phyloP scores from a whole-genome alignment of 73 alveolate genomes.

The Urostyla sp. region DNA sequence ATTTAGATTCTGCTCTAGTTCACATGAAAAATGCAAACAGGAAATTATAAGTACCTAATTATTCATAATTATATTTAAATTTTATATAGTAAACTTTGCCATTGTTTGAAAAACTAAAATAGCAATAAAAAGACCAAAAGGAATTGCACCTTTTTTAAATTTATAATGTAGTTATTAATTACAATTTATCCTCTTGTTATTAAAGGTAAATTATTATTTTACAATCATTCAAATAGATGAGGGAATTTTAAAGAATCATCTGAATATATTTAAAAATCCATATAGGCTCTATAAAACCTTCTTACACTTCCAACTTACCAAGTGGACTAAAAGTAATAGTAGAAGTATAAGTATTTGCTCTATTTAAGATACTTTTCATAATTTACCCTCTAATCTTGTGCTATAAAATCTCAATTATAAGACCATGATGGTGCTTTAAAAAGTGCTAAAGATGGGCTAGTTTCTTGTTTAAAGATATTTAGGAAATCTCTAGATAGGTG shows the following conservation, averaged over 20 bases:
- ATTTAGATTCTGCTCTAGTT: background rate
- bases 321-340: background rate
- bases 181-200: slow-evolving; percentile 49
- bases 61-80: too few relatives aligned
- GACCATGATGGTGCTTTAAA: slow-evolving; percentile 57
- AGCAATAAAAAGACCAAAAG: background rate
- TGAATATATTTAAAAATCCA: slow-evolving; percentile 3
- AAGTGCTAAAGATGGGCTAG: slow-evolving; percentile 29
- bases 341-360: slow-evolving; percentile 9
- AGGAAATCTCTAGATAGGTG: slow-evolving; percentile 5
- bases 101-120: background rate
- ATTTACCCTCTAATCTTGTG: slow-evolving; percentile 31
- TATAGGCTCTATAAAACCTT: background rate
- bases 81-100: too few relatives aligned
- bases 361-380: slow-evolving; percentile 20
- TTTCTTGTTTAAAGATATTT: slow-evolving; percentile 24
- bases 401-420: slow-evolving; percentile 33
- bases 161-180: slow-evolving; percentile 18
- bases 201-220: slow-evolving; percentile 7
- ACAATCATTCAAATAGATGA: background rate
- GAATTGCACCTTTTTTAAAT: background rate
- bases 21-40: slow-evolving; percentile 34
- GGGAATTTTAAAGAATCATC: slow-evolving; percentile 36
- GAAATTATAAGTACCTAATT: slow-evolving; percentile 8
- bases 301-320: background rate